Base-by-base conservation (phyloP, 768 basidiomycete species). In the Pulveroboletus ravenelii region DNA sequence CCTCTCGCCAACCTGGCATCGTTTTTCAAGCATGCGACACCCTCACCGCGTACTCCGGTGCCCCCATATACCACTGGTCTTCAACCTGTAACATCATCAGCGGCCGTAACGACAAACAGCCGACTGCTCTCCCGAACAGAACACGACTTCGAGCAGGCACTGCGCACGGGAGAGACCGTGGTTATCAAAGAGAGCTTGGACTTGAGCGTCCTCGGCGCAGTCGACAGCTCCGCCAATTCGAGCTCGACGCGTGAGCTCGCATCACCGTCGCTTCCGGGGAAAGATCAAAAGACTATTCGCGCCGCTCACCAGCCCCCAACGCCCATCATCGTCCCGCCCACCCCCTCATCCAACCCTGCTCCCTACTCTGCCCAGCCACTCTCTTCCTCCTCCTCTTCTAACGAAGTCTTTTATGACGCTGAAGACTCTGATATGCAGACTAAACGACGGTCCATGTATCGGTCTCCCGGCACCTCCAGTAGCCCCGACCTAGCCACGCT, bases 401-500 rank as follows among this genome's bases (percentile, higher is more conserved):
- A 77, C 60, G 83, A 85, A 52, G 62, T 84, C 40, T 79, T 78
- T 62, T 77, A 76, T 67, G 85, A 88, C 67, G 74, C 78, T 32
- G 82, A 85, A 53, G 84, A 87, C 63, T 59, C 68, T 10, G 85
- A 86, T 59, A 77, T 80, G 61, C 82, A 85, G 60, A 81, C 79
- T 8, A 88, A 88, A 66, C 79, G 90, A 40, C 80, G 90, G 44
- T 89, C 87, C 55, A 81, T 96, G 73, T 93, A 93, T 66, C 78
- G 93, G 50, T 86, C 89, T 17, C 78, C 88, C 10, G 93, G 92
- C 38, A 94, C 91, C 8, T 87, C 92, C 31, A 90, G 88, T 59
- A 92, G 87, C 63, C 94, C 93, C 25, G 93, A 97, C 69, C 76
- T 96, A 18, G 90, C 90, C 5, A 93, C 90, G 10, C 76, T 96